Percentiles rank a stretch among this genome's conserved stretches.
phyloP scores from a whole-genome alignment of 345 rosid genomes.

The Diplotaxis tenuifolia region DNA sequence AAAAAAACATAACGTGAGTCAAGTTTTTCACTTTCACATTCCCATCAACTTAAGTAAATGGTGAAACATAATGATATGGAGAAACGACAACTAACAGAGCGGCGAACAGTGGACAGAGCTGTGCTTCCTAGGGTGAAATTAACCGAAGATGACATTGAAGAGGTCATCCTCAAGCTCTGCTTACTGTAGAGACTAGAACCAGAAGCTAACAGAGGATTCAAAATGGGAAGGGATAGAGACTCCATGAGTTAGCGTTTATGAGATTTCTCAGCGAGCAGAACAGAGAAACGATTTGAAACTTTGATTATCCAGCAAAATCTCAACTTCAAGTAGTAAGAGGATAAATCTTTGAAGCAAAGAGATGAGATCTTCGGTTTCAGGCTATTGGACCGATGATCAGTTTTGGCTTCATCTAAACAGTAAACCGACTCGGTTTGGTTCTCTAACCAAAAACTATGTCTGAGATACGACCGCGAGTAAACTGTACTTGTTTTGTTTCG shows the following conservation, averaged over 20 bases:
- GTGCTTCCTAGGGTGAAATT: not conserved
- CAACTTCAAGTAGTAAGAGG: not conserved
- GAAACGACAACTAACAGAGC: conserved; percentile 35
- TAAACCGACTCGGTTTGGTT: not conserved
- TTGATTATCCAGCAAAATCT: conserved; percentile 2
- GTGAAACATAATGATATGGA: not conserved
- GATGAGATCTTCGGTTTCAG: not conserved
- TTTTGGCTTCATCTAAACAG: not conserved
- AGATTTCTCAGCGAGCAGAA: not conserved
- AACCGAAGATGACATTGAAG: conserved; percentile 12
- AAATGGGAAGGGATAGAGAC: conserved; percentile 30
- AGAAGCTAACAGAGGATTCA: conserved; percentile 35
- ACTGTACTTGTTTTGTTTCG: not conserved
- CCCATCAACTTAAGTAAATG: conserved; percentile 4
- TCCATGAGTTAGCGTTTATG: conserved; percentile 12
- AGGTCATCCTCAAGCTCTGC: conserved; percentile 23
- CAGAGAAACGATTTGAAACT: not conserved
- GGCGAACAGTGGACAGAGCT: conserved; percentile 16
- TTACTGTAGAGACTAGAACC: conserved; percentile 1
- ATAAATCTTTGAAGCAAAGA: not conserved
- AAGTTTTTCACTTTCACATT: not conserved
- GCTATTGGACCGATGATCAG: conserved; percentile 18
- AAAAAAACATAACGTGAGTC: no score
- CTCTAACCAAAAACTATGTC: not conserved
- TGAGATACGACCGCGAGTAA: not conserved